Conservation (phyloP, 768 basidiomycete genomes). For the Termitomyces sp. region DNA sequence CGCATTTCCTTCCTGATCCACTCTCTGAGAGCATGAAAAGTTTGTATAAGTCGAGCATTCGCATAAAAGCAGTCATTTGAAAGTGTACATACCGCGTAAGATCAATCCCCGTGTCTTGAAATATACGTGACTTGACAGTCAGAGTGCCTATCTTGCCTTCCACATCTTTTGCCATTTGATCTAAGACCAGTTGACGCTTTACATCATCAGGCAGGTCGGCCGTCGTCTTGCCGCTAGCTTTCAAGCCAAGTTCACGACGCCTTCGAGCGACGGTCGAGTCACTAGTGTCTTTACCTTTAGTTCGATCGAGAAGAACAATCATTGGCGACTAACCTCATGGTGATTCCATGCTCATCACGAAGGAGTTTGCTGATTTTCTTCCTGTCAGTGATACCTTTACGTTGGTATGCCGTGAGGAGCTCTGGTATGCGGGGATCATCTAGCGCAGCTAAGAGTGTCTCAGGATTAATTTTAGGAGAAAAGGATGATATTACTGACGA, state of each 20-base stretch:
- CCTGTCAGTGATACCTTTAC: slow-evolving; percentile 8
- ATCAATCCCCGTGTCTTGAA: slow-evolving; percentile 28
- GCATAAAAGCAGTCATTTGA: no score
- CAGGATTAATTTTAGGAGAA: neutral
- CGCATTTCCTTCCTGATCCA: slow-evolving; percentile 11
- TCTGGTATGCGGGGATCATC: slow-evolving; percentile 9
- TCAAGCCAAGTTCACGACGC: slow-evolving; percentile 23
- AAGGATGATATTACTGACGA: neutral
- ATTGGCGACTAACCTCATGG: slow-evolving; percentile 22
- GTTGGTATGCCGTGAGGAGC: slow-evolving; percentile 7
- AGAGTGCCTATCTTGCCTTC: slow-evolving; percentile 22
- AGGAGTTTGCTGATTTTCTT: slow-evolving; percentile 8
- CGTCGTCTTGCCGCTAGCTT: slow-evolving; percentile 27
- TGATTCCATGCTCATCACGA: slow-evolving; percentile 10
- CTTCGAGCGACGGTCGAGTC: slow-evolving; percentile 26
- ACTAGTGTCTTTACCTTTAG: slow-evolving; percentile 7
- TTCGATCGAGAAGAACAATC: neutral
- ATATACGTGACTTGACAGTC: slow-evolving; percentile 25
- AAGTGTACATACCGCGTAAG: slow-evolving; percentile 14
- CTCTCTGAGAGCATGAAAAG: neutral
- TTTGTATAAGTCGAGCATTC: neutral
- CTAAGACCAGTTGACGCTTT: slow-evolving; percentile 29
- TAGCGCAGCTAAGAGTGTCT: slow-evolving; percentile 1
- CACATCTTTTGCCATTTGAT: slow-evolving; percentile 32
- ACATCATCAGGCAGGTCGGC: slow-evolving; percentile 20